phyloP scores from a whole-genome alignment of 1,139 yeast genomes.

The Magnusiomyces magnusii region DNA sequence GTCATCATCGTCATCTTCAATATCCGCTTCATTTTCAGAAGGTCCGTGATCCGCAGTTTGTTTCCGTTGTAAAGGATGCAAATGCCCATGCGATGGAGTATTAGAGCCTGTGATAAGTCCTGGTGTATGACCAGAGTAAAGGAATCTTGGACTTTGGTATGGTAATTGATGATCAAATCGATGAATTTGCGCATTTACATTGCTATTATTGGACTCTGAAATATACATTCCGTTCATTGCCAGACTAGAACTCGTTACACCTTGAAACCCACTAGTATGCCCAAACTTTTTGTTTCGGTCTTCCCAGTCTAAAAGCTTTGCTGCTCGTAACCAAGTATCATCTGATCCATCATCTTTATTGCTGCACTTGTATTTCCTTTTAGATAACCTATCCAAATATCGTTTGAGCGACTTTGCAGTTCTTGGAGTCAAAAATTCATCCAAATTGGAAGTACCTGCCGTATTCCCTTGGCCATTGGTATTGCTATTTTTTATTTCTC shows the following conservation, averaged over 20 bases:
- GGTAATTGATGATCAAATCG: background rate
- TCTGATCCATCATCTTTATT: background rate
- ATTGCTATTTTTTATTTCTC: background rate
- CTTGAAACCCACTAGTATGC: background rate
- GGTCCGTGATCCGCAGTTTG: background rate
- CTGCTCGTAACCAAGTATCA: background rate
- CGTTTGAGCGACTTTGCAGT: background rate
- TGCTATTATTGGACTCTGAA: background rate
- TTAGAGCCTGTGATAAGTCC: background rate
- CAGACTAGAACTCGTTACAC: background rate
- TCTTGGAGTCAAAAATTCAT: background rate
- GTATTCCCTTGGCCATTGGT: background rate
- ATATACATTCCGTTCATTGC: background rate
- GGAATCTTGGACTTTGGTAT: background rate
- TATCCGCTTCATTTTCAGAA: background rate
- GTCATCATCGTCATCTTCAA: slow-evolving; percentile 6
- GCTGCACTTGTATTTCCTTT: background rate
- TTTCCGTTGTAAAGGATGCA: background rate
- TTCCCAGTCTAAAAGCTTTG: slow-evolving; percentile 2
- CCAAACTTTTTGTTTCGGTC: background rate
- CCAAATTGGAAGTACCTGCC: background rate
- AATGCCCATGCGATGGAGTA: background rate
- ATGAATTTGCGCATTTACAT: background rate
- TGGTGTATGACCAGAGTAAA: background rate
- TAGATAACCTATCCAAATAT: background rate